phyloP scores from a whole-genome alignment of 345 rosid species.

The Salix koriyanagi region DNA sequence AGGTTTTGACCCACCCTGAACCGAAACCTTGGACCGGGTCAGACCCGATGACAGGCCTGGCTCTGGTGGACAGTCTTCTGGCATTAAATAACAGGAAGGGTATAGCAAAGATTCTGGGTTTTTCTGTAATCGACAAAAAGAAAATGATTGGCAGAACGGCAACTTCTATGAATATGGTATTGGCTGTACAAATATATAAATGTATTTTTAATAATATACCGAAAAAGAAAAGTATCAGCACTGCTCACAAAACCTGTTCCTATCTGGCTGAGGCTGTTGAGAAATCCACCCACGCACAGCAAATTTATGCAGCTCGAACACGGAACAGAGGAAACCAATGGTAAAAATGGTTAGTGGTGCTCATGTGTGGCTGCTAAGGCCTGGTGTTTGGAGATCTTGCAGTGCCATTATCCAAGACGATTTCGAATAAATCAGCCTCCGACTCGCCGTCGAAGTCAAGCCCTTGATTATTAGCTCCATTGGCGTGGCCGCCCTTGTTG shows the following conservation, averaged over 20 bases:
- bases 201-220: conserved; percentile 1
- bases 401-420: conserved; percentile 47
- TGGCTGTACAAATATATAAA: conserved; percentile 12
- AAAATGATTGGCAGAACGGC: background rate
- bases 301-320: conserved; percentile 16
- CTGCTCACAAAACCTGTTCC: conserved; percentile 10
- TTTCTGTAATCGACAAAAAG: background rate
- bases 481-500: conserved; percentile 34
- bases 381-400: conserved; percentile 41
- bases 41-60: no score
- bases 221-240: background rate
- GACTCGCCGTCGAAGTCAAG: conserved; percentile 71
- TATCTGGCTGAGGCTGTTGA: background rate
- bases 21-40: no score
- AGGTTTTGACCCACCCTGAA: no score
- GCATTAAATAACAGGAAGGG: background rate
- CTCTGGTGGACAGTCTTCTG: background rate
- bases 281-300: background rate
- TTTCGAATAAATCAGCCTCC: conserved; percentile 89
- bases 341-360: conserved; percentile 12
- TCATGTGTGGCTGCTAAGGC: conserved; percentile 15
- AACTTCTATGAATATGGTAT: background rate
- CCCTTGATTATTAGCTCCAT: conserved; percentile 22
- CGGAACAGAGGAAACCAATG: background rate
- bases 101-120: background rate